Conservation (phyloP, 768 basidiomycete genomes). For the Russula olivacea region DNA sequence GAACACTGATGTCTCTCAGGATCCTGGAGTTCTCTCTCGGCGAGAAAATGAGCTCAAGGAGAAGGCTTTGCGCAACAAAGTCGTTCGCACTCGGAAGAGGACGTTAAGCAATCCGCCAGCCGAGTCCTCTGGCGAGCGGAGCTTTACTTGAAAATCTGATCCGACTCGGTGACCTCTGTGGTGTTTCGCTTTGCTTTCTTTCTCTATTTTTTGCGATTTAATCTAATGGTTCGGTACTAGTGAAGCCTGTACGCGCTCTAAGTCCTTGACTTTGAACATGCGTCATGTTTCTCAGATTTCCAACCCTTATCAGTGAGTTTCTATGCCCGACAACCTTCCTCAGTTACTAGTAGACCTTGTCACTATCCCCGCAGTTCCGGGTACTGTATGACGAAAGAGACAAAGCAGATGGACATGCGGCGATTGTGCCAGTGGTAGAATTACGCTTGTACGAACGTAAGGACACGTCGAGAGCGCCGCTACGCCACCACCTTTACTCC, state of each 20-base stretch:
- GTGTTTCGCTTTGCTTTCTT: conserved; percentile 14
- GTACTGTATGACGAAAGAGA: too few relatives aligned
- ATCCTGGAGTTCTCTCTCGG: conserved; percentile 47
- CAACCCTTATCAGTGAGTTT: not conserved
- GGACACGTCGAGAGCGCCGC: not conserved
- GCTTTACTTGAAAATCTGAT: conserved; percentile 5
- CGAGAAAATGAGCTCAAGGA: conserved; percentile 80
- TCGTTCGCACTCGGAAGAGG: conserved; percentile 60
- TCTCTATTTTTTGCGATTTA: conserved; percentile 11
- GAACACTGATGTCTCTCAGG: conserved; percentile 25
- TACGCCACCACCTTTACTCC: too few relatives aligned
- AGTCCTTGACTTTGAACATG: conserved; percentile 5
- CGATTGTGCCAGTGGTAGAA: not conserved
- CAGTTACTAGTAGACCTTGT: not conserved
- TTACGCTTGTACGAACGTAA: not conserved
- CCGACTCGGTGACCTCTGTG: not conserved
- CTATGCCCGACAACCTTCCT: too few relatives aligned
- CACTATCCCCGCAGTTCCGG: not conserved
- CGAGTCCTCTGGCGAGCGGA: not conserved
- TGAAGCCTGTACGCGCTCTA: conserved; percentile 17
- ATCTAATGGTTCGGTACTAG: conserved; percentile 19
- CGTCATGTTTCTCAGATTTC: conserved; percentile 4
- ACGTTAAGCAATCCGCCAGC: conserved; percentile 6
- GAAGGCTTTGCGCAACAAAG: conserved; percentile 75
- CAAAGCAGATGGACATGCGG: not conserved